Evolutionary conservation across 2,329 filamentous ascomycete genomes (phyloP), one percentile per base, ranked within the genome.

Genomic region (Talaromyces sp.): DNA sequence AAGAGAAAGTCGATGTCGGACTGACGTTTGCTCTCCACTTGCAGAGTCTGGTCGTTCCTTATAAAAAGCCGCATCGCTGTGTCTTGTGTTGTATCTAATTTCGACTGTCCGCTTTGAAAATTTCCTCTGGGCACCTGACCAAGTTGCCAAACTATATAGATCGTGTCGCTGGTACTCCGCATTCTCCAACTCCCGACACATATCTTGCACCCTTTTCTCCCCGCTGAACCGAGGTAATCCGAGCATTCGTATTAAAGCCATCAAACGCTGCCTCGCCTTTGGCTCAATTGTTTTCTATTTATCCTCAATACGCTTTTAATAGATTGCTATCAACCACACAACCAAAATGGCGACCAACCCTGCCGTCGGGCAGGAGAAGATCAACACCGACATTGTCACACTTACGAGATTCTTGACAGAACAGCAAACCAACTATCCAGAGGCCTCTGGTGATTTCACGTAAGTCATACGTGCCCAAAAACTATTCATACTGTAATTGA

Each of bases 391-490:
- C 77, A 97, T 99, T 73, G 84, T 97, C 73, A 97, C 94, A 59
- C 86, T 99, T 69, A 97, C 94, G 48, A 86, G 94, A 64, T 96
- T 94, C 83, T 84, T 99, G 69, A 97, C 92, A 31, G 94, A 99
- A 81, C 92, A 97, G 80, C 94, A 99, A 77, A 79, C 83, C 64
- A 97, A 97, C 78, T 87, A 95, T 80, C 88, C 89, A 74, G 92
- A 97, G 75, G 94, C 94, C 58, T 97, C 92, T 14, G 94, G 94
- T 80, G 94, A 99, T 80, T 99, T 99, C 80, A 99, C 94, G 91
- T 96, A 83, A 63, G 89, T 79, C 19, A 50, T 52, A 48, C 58
- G 4, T 35, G 12, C 32, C 11, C 27, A 21, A 8, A 38, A n/a
- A 8, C 6, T 1, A n/a, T 6, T 5, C n/a, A 17, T 38, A 38